Evolutionary conservation across 148 eudicot species (phyloP).

Genomic region (Cornus controversa): DNA sequence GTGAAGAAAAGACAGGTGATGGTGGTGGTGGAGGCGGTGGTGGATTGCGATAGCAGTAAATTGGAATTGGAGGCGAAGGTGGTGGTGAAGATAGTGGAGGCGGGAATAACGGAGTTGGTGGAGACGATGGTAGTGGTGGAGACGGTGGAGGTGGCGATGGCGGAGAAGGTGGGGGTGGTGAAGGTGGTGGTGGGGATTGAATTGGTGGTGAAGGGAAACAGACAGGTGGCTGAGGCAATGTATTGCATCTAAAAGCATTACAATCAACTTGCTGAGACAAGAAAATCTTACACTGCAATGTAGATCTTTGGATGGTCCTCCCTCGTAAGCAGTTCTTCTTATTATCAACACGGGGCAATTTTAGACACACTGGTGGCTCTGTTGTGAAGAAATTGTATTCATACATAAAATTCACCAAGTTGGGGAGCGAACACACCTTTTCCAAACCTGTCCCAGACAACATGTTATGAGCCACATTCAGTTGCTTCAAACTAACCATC

Average conservation of each 20-base stretch:
- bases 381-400: conserved; percentile 19
- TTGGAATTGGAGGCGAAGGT: background rate
- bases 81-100: conserved; percentile 2
- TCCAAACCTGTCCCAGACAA: conserved; percentile 7
- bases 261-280: conserved; percentile 15
- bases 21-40: conserved; percentile 4
- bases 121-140: background rate
- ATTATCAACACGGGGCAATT: conserved; percentile 8
- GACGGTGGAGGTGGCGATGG: background rate
- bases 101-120: background rate
- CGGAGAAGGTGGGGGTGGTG: background rate
- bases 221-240: background rate
- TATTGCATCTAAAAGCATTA: conserved; percentile 10
- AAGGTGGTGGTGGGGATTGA: background rate
- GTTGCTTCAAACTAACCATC: conserved; percentile 16
- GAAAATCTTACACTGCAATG: conserved; percentile 17
- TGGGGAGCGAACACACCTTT: conserved; percentile 2
- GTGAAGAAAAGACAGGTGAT: background rate
- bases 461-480: conserved; percentile 20
- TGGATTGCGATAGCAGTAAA: background rate
- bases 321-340: conserved; percentile 18
- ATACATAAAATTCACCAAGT: background rate
- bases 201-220: background rate
- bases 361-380: conserved; percentile 5
- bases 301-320: conserved; percentile 17